These are phyloP conservation scores for Tympanopsis confertula DNA, from an alignment of 2,329 filamentous ascomycete species.

Conservation along the genomic window DNA sequence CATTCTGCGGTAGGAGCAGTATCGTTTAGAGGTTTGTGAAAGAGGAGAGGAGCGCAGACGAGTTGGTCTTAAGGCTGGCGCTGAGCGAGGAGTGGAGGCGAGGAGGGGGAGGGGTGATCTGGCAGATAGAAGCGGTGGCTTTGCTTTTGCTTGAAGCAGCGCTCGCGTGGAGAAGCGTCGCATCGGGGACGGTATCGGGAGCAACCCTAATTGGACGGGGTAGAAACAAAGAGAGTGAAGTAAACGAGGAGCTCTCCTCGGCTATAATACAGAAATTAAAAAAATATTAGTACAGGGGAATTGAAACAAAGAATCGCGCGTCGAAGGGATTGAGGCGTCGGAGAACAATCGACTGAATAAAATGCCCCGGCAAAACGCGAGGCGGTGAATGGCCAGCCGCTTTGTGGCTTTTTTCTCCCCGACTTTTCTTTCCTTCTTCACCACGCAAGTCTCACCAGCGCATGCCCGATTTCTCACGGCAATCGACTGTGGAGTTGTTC, in stretches of 20 bases:
- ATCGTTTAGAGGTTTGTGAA: constrained; percentile 20
- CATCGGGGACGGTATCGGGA: background rate
- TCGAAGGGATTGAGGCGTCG: background rate
- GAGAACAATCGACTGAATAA: no score
- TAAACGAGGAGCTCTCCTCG: background rate
- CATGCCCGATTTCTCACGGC: background rate
- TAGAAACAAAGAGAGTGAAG: background rate
- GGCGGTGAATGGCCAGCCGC: background rate
- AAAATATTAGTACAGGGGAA: background rate
- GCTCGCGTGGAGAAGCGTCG: background rate
- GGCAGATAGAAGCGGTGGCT: background rate
- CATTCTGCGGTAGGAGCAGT: constrained; percentile 65
- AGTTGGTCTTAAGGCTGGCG: background rate
- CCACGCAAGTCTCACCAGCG: background rate
- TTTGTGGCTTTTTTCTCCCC: background rate
- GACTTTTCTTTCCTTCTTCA: background rate
- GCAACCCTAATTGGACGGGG: background rate
- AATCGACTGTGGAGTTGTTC: background rate
- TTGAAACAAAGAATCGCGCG: background rate
- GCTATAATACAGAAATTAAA: no score
- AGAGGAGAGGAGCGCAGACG: background rate
- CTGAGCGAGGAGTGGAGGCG: background rate
- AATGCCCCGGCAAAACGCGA: no score
- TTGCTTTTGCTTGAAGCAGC: background rate
- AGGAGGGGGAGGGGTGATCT: background rate